Evolutionary conservation across 306 rosid genomes (phyloP).

Genomic region (Astragalus membranaceus): DNA sequence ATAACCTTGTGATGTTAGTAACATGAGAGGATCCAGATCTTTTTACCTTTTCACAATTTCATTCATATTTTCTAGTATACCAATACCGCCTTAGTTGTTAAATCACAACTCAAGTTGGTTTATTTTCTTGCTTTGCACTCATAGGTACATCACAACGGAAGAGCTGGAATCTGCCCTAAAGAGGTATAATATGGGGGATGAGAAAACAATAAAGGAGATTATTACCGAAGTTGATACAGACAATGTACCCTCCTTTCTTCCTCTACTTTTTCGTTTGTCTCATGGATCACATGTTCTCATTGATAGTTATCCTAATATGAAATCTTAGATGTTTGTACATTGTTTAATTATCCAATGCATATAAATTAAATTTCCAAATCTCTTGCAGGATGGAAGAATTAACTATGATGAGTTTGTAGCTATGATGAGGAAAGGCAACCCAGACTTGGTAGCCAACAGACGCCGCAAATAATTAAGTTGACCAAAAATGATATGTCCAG

Average conservation of each 20-base stretch:
- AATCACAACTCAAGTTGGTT: constrained; percentile 13
- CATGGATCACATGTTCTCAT: neutral
- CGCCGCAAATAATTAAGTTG: constrained; percentile 42
- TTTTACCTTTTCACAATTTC: neutral
- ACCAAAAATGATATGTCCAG: too few species aligned
- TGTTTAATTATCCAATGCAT: neutral
- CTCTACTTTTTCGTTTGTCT: neutral
- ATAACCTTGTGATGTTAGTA: neutral
- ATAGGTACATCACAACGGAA: constrained; percentile 79
- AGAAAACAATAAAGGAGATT: constrained; percentile 88
- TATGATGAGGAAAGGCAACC: constrained; percentile 96
- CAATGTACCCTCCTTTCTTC: constrained; percentile 40
- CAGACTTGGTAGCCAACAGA: constrained; percentile 53
- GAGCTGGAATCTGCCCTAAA: constrained; percentile 84
- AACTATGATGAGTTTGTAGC: constrained; percentile 89
- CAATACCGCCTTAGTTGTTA: too few species aligned
- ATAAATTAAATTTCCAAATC: constrained; percentile 4
- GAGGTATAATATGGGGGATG: constrained; percentile 92
- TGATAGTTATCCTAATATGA: neutral
- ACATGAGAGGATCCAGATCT: neutral
- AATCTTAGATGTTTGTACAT: neutral
- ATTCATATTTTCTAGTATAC: neutral
- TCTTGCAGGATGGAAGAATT: constrained; percentile 83
- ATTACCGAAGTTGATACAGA: constrained; percentile 92
- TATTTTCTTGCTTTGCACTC: constrained; percentile 6